Conservation (phyloP, 768 basidiomycete species). For the Boletus pseudopeckii region DNA sequence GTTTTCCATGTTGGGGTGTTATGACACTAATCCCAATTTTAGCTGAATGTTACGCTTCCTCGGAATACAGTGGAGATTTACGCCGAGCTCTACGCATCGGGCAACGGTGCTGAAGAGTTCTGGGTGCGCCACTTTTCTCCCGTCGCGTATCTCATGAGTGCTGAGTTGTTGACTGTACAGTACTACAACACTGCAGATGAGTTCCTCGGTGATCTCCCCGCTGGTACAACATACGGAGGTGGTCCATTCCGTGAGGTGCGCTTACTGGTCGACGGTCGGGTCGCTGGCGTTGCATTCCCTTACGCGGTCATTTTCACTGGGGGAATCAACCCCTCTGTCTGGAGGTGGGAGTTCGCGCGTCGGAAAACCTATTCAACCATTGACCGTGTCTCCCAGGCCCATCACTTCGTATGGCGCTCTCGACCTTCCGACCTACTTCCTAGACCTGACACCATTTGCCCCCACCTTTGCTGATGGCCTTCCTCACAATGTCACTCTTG, state of each 20-base stretch:
- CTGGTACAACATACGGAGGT: constrained; percentile 41
- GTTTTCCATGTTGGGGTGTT: background rate
- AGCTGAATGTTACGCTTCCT: constrained; percentile 70
- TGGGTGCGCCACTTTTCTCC: constrained; percentile 50
- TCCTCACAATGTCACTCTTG: constrained; percentile 68
- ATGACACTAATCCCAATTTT: background rate
- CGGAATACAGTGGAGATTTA: constrained; percentile 63
- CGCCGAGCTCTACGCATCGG: constrained; percentile 71
- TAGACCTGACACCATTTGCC: constrained; percentile 77
- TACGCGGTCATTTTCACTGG: constrained; percentile 70
- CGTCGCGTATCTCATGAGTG: background rate
- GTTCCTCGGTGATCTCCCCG: constrained; percentile 54
- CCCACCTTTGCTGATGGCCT: constrained; percentile 64
- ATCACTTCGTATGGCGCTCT: constrained; percentile 75
- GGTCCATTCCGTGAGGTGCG: constrained; percentile 66
- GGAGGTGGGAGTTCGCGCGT: constrained; percentile 48
- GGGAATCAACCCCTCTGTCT: constrained; percentile 63
- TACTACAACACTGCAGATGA: constrained; percentile 66
- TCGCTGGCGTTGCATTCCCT: constrained; percentile 58
- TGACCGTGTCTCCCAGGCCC: constrained; percentile 40
- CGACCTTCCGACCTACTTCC: constrained; percentile 72
- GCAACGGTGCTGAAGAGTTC: constrained; percentile 67
- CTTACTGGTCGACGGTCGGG: constrained; percentile 50
- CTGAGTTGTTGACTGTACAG: constrained; percentile 32
- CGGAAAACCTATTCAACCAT: background rate